Evolutionary conservation across 2,329 filamentous ascomycete genomes (phyloP), one percentile per base, ranked within the genome.

Genomic region (Fusarium cicatricum): DNA sequence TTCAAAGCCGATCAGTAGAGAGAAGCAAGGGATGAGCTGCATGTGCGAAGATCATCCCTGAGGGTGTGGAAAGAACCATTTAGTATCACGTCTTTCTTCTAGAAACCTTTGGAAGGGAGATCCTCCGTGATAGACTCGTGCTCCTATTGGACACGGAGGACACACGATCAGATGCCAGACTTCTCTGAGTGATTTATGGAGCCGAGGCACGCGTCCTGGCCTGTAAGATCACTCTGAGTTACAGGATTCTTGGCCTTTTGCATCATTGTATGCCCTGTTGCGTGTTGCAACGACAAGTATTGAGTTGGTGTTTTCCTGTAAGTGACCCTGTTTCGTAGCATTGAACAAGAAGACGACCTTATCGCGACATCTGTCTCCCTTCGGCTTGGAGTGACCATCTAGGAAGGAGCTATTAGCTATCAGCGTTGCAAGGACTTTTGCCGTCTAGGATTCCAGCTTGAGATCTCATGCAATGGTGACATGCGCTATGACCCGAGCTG

Each of bases 391-490:
- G 28, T 54, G 36, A 50, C 59, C 26, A 47, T 56, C 53, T 67
- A 59, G 62, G 59, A 67, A 65, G 65, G 62, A 59, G 59, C 52
- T 39, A 16, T 19, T 16, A 55, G 33, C 29, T 34, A 21, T 32
- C 26, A 34, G 42, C 28, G 43, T 40, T 37, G 51, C 12, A 63
- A 46, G 63, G 28, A 60, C 60, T 63, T 63, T 67, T 66, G 62
- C 41, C 36, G 28, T 7, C 23, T 16, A 15, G 19, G 36, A 10
- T 9, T 40, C 7, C 37, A 43, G 48, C 26, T 23, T 36, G 26
- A 41, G 21, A 55, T 51, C 40, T 36, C 47, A 37, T 41, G 45
- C 29, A 50, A 45, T 41, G 37, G 40, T 37, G 36, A 43, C 38
- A 39, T 32, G 31, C 16, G 36, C 36, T 33, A 40, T 36, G 29